Percentiles rank a stretch among this genome's conserved stretches.
phyloP scores from a whole-genome alignment of 2,329 filamentous ascomycete genomes.

The Acrodontium crateriforme region DNA sequence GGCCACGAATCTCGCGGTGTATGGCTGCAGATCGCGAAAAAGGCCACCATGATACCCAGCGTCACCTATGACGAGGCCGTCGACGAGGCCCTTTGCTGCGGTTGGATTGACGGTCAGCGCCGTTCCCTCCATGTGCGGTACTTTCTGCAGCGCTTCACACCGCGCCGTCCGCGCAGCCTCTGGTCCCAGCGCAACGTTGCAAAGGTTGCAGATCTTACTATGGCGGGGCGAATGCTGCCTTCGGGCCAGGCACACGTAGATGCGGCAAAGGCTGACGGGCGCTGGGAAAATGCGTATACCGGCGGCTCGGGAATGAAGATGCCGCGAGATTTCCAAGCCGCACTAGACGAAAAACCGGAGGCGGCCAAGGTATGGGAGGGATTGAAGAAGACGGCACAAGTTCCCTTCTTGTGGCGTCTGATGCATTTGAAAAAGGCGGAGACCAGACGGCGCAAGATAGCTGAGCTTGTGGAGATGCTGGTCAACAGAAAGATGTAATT shows the following conservation, averaged over 20 bases:
- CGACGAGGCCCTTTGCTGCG: conserved; percentile 44
- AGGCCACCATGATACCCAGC: conserved; percentile 16
- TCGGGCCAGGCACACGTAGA: conserved; percentile 39
- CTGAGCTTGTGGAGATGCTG: too few species aligned
- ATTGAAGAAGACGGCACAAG: too few species aligned
- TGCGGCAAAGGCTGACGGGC: too few species aligned
- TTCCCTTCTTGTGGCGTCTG: too few species aligned
- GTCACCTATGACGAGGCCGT: conserved; percentile 38
- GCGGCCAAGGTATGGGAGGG: too few species aligned
- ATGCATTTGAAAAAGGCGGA: too few species aligned
- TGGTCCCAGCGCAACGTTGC: conserved; percentile 49
- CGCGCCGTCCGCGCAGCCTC: conserved; percentile 39
- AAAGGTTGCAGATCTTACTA: conserved; percentile 33
- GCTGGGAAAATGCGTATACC: too few species aligned
- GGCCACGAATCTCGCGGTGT: conserved; percentile 7
- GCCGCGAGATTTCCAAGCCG: too few species aligned
- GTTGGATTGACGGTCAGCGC: conserved; percentile 49
- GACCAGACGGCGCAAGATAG: too few species aligned
- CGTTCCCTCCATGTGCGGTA: conserved; percentile 41
- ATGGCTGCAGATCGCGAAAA: conserved; percentile 13
- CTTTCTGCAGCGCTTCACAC: conserved; percentile 49
- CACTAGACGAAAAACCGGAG: too few species aligned
- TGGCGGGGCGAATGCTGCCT: conserved; percentile 35
- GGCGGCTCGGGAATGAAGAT: too few species aligned
- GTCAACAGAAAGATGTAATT: too few species aligned